Base-by-base conservation (phyloP, 2,329 filamentous ascomycete species). In the Amphichorda felina region DNA sequence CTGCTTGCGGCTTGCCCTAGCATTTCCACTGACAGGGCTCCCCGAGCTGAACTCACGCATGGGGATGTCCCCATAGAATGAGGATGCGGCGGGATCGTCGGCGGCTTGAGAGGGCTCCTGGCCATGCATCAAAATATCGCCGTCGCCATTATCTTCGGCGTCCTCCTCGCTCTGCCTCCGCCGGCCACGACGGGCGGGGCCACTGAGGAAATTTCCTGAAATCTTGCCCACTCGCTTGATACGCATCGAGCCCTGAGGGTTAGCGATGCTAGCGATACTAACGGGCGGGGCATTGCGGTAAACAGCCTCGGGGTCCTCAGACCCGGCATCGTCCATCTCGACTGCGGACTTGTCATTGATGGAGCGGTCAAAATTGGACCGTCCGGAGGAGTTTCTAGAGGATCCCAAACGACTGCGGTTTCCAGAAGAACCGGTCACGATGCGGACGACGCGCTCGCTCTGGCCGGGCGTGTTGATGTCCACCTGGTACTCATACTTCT, bases 141-240 rank as follows among this genome's bases (percentile, higher is more conserved):
- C 59, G 8, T 69, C 66, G 7, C 44, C 54, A 24, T 64, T 55
- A 2, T 39, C 55, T 37, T 70, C 69, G 5, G 53, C 71, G 27
- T 81, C 77, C 42, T 84, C 79, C 42, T 82, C 78, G 46, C 78
- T 82, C 47, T 70, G 70, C 39, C 75, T 64, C 43, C 78, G 68
- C 41, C 82, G 71, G 18, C 83, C 85, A 45, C 86, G 70, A 37
- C 85, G 73, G 15, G 85, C 82, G 19, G 85, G 85, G 1, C 82
- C 84, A 45, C 82, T 86, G 16, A 91, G 63, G 44, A 89, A 88
- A 40, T 75, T 81, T 1, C 84, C 85, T 3, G 80, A 74, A 7
- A 81, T 66, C 55, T 84, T 83, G 13, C 79, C 80, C 11, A 85
- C 73, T 41, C 83, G 69, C 58, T 88, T 89, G 39, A 88, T 66